Evolutionary conservation across 495 filamentous ascomycete genomes (phyloP).

Genomic region (Aspergillus cavernicola): DNA sequence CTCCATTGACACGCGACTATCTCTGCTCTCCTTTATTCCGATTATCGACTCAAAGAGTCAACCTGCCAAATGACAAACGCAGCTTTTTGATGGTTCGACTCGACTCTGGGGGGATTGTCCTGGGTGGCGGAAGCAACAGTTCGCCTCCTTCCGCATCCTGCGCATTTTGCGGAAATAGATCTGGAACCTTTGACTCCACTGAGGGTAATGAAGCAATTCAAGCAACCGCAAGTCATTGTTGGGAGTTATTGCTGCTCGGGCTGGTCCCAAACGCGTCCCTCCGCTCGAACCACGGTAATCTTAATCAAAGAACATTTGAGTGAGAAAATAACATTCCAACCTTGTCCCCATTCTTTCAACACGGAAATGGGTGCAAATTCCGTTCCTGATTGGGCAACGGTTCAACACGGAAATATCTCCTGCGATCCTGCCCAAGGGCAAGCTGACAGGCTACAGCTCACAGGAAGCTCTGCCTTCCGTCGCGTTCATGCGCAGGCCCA

Average conservation of each 20-base stretch:
- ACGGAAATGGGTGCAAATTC: not conserved
- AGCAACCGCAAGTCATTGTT: not conserved
- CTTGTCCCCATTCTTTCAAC: not conserved
- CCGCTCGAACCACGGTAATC: not conserved
- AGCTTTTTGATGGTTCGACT: not conserved
- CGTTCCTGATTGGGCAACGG: not conserved
- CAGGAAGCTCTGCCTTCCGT: not conserved
- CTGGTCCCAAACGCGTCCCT: too few relatives aligned
- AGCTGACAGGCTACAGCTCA: not conserved
- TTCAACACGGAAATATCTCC: not conserved
- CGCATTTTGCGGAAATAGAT: not conserved
- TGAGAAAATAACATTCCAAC: slow-evolving; percentile 3
- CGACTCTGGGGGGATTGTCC: not conserved
- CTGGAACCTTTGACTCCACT: not conserved
- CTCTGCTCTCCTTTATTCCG: not conserved
- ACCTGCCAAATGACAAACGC: too few relatives aligned
- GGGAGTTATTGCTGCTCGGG: too few relatives aligned
- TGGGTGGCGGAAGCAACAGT: not conserved
- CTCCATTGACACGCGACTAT: not conserved
- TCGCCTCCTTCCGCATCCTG: not conserved
- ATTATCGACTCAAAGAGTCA: not conserved
- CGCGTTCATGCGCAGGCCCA: slow-evolving; percentile 8
- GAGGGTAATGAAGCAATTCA: not conserved
- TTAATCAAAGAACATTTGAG: not conserved
- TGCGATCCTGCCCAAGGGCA: not conserved